Evolutionary conservation across 345 rosid genomes (phyloP), one percentile per base, ranked within the genome.

Genomic region (Bruguiera parviflora): DNA sequence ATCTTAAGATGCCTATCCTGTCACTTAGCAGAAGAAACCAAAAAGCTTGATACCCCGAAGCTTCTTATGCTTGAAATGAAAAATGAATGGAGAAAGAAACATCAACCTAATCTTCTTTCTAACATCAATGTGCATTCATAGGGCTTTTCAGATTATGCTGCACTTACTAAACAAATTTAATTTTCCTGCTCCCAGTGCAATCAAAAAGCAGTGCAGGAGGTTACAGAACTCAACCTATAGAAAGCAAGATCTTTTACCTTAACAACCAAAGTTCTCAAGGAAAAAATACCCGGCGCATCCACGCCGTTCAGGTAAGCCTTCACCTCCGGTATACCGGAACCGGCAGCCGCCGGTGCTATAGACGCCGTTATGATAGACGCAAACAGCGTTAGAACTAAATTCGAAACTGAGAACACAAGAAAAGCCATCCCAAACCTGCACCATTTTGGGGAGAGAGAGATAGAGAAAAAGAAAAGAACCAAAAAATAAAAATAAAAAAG

Each of bases 231-330:
- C 11, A 56, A 27, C 18, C 29, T 56, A 21, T 25, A 22, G 59
- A 56, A 56, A 15, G 28, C 59, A 51, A 58, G 13, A 53, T 61
- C 19, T 51, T 24, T 55, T 69, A 91, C 97, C 92, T 94, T 94
- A 29, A 89, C 84, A 28, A 89, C 18, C 79, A 91, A 80, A 73
- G 96, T 91, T 55, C 85, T 75, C 59, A 86, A 21, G 0, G 98
- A 84, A 77, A 91, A 77, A 61, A 94, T 87, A 31, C 83, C 95
- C 0, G 97, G 96, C 5, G 97, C 90, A 84, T 94, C 98, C 53
- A 94, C 97, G 31, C 98, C 97, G 49, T 94, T 94, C 73, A 94
- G 70, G 82, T 91, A 94, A 65, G 97, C 98, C 80, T 94, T 91
- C 3, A 94, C 95, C 80, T 94, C 98, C 3, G 97, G 98, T 56